A percentile compares a stretch with the other conserved stretches of the same genome.
These are phyloP conservation scores for Talaromyces ruber DNA, from an alignment of 495 filamentous ascomycete species.

Conservation along the genomic window DNA sequence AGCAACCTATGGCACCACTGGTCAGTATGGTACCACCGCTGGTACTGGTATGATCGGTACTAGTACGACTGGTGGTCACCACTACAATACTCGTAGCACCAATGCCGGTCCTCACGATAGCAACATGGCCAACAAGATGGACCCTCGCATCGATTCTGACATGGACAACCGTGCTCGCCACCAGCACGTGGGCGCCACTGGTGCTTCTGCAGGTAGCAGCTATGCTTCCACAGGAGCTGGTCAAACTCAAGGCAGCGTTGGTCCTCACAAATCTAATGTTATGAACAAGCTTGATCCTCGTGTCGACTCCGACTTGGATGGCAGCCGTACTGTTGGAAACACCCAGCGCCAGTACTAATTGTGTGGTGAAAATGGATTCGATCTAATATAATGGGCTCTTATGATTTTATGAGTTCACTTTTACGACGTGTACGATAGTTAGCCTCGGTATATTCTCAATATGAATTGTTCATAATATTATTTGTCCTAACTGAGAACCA, in stretches of 20 bases:
- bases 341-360: neutral
- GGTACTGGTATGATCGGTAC: neutral
- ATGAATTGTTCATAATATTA: neutral
- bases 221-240: conserved; percentile 19
- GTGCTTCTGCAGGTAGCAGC: conserved; percentile 25
- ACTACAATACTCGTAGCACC: conserved; percentile 4
- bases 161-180: conserved; percentile 29
- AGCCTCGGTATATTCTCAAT: neutral
- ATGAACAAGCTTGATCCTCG: conserved; percentile 42
- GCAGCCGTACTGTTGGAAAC: neutral
- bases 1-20: neutral
- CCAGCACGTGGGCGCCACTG: conserved; percentile 11
- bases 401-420: neutral
- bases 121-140: conserved; percentile 36
- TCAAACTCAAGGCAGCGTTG: conserved; percentile 16
- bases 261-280: conserved; percentile 37
- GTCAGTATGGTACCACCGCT: neutral
- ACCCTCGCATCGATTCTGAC: conserved; percentile 35
- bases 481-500: neutral
- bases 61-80: neutral
- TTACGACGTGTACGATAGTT: neutral
- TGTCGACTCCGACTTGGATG: conserved; percentile 27
- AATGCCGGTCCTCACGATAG: conserved; percentile 32
- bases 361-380: neutral
- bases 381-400: neutral